Base-by-base conservation (phyloP, 2,329 filamentous ascomycete species). In the Epicoccum sorghinum region DNA sequence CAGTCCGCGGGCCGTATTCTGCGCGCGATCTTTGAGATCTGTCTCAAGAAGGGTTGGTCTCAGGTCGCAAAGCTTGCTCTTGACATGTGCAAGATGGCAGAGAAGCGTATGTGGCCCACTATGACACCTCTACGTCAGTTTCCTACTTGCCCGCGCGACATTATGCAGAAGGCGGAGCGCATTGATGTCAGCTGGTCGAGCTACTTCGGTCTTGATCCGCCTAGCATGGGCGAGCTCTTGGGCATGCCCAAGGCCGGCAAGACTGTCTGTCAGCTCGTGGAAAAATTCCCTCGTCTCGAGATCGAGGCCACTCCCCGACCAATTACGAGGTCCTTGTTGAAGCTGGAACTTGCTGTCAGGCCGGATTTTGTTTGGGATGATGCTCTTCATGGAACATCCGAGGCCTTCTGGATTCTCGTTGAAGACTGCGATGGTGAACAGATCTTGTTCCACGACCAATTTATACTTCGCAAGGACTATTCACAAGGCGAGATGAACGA, bases 21-120 rank as follows among this genome's bases (percentile, higher is more conserved):
- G 40, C 87, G 95, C 52, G 95, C 95, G 0, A 89, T 99, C 44
- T 99, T 98, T 63, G 96, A 99, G 77, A 98, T 99, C 49, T 89
- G 90, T n/a, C 78, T 99, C 62, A 96, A 93, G 78, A 97, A 97
- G 76, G 93, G 93, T 30, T 99, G 93, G 93, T 87, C 95, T 0
- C 89, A 87, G 13, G 95, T 98, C 3, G 91, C 95, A 7, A 96
- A 95, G 78, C 91, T 89, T 58, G 93, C 95, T 0, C 81, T 99
- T 37, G 91, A 96, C 66, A 83, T 99, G 47, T 99, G 96, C 79
- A 99, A 99, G 79, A 98, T 96, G 91, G 95, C 93, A 0, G 95
- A 99, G 80, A 96, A 96, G 82, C 86, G 96, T 44, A 99, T 99
- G 96, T 99, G 95, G 95, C 93, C 93, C 12, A 98, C 93, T 5